Conservation (phyloP, 805 yeast species). For the Yueomyces sinensis region DNA sequence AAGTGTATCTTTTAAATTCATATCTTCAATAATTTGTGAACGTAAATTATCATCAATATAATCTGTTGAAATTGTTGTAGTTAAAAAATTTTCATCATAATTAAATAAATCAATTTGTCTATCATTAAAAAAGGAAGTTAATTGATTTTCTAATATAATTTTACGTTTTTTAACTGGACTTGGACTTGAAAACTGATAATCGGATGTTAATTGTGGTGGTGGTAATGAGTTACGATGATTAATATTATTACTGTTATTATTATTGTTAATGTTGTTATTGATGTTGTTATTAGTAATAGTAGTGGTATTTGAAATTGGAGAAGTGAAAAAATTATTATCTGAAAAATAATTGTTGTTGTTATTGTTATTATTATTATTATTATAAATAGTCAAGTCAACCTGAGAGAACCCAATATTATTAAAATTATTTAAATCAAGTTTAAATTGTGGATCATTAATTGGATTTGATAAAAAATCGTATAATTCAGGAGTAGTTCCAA, state of each 20-base stretch:
- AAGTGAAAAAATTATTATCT: background rate
- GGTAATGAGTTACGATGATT: background rate
- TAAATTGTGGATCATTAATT: slow-evolving; percentile 25
- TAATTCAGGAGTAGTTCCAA: background rate
- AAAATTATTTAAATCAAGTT: slow-evolving; percentile 31
- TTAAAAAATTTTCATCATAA: background rate
- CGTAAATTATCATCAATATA: slow-evolving; percentile 37
- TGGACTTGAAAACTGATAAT: background rate
- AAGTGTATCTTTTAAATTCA: slow-evolving; percentile 41
- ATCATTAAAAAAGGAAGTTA: slow-evolving; percentile 47
- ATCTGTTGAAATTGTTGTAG: background rate
- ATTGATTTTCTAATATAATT: slow-evolving; percentile 22
- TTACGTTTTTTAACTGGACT: background rate
- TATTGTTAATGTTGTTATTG: background rate
- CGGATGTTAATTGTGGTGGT: no score
- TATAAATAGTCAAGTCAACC: background rate
- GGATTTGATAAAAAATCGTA: slow-evolving; percentile 39
- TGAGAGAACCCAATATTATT: slow-evolving; percentile 44
- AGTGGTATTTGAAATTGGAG: background rate
- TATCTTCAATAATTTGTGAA: slow-evolving; percentile 35
- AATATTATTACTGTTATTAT: no score
- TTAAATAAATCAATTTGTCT: slow-evolving; percentile 56
- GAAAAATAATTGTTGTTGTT: background rate
- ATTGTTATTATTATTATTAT: background rate
- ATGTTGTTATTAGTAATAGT: background rate